A percentile compares a stretch with the other conserved stretches of the same genome.
These are phyloP conservation scores for Eremothecium coryli DNA, from an alignment of 1,139 yeast genomes.

Conservation along the genomic window DNA sequence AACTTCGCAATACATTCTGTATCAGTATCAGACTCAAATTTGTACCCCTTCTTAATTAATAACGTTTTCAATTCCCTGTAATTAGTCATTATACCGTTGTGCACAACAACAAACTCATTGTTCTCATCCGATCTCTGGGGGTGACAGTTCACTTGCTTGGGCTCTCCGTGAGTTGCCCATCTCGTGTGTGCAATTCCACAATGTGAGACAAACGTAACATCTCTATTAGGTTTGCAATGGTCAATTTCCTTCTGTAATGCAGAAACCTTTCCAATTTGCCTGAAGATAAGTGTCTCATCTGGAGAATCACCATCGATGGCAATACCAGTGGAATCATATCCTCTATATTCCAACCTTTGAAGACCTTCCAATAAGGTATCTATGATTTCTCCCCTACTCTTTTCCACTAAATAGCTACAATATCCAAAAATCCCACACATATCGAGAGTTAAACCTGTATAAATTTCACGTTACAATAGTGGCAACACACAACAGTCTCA, in stretches of 20 bases:
- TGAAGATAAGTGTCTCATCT: conserved; percentile 59
- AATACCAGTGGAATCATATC: conserved; percentile 94
- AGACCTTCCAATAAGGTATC: conserved; percentile 86
- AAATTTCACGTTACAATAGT: too few species aligned
- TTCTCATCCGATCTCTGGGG: conserved; percentile 85
- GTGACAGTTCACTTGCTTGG: conserved; percentile 78
- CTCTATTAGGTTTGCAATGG: conserved; percentile 44
- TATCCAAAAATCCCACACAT: conserved; percentile 96
- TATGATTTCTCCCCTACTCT: conserved; percentile 83
- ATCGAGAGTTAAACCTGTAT: neutral
- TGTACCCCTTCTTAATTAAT: conserved; percentile 67
- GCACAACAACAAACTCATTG: conserved; percentile 86
- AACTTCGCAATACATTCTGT: conserved; percentile 96
- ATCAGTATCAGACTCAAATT: conserved; percentile 90
- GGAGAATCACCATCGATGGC: conserved; percentile 83
- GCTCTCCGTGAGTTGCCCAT: conserved; percentile 99
- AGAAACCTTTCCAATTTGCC: conserved; percentile 87
- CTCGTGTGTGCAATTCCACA: conserved; percentile 98
- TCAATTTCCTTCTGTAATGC: conserved; percentile 65
- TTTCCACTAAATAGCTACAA: conserved; percentile 89
- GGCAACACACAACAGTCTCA: too few species aligned
- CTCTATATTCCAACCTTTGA: conserved; percentile 91
- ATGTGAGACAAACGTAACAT: conserved; percentile 67
- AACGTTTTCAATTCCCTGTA: conserved; percentile 83
- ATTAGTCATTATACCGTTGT: conserved; percentile 97